A percentile compares a stretch with the other conserved stretches of the same genome.
Evolutionary conservation across 2,329 filamentous ascomycete genomes (phyloP).

Genomic region (Metarhizium album): DNA sequence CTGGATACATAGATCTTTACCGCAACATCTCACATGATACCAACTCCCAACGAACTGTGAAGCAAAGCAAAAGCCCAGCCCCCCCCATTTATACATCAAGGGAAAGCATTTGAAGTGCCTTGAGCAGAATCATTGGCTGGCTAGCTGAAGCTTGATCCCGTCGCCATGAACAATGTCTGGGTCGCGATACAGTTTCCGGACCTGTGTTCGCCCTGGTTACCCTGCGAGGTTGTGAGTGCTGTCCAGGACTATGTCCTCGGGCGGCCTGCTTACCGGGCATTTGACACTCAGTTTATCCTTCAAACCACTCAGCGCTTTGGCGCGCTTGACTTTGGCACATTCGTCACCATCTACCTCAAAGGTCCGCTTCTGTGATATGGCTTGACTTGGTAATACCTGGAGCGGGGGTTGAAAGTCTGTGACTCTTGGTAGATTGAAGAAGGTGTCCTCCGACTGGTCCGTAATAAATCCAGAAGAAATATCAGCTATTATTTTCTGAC

Average conservation of each 20-base stretch:
- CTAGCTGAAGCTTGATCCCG: background rate
- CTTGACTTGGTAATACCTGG: background rate
- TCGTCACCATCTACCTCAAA: background rate
- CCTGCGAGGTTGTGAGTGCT: background rate
- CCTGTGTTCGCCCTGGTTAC: background rate
- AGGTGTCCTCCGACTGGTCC: background rate
- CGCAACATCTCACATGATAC: background rate
- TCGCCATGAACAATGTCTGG: background rate
- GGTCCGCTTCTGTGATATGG: background rate
- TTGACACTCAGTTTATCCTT: background rate
- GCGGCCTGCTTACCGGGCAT: background rate
- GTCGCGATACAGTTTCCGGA: background rate
- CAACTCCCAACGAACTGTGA: background rate
- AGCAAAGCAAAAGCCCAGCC: slow-evolving; percentile 4
- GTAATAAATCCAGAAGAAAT: slow-evolving; percentile 16
- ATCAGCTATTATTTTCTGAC: slow-evolving; percentile 16
- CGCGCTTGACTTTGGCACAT: background rate
- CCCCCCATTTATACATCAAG: background rate
- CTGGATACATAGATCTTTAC: background rate
- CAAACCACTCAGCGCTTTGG: background rate
- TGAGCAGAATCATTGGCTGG: background rate
- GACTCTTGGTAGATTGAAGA: slow-evolving; percentile 5
- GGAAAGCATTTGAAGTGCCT: background rate
- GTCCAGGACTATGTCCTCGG: background rate
- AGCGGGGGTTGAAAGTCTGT: slow-evolving; percentile 1